A percentile compares a stretch with the other conserved stretches of the same genome.
Conservation (phyloP, 2,329 filamentous ascomycete species). For the Cytospora leucostoma region DNA sequence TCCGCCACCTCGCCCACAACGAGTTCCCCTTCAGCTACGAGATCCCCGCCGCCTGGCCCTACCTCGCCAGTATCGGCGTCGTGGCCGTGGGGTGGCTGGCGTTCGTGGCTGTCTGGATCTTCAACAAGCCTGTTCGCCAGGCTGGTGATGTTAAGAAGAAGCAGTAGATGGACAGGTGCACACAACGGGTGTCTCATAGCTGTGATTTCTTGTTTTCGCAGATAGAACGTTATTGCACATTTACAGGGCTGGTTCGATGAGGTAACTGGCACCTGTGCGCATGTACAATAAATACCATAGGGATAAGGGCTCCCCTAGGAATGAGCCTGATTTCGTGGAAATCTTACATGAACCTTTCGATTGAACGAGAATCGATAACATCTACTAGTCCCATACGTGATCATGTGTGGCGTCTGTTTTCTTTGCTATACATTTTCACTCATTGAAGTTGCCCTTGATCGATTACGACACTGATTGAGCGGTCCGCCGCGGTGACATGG, state of each 20-base stretch:
- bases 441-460: too few species aligned
- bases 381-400: not conserved
- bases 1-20: conserved; percentile 95
- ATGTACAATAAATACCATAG: conserved; percentile 23
- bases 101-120: conserved; percentile 90
- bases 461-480: too few species aligned
- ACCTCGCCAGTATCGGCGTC: conserved; percentile 84
- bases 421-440: too few species aligned
- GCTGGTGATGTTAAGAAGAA: conserved; percentile 47
- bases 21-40: conserved; percentile 91
- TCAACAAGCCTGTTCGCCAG: conserved; percentile 51
- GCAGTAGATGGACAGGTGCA: conserved; percentile 38
- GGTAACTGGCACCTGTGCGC: conserved; percentile 18
- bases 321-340: conserved; percentile 20
- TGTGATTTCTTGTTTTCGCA: conserved; percentile 5
- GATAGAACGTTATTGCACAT: not conserved
- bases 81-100: conserved; percentile 82
- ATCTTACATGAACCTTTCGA: conserved; percentile 8
- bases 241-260: conserved; percentile 12
- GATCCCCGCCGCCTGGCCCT: conserved; percentile 91
- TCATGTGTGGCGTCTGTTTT: not conserved
- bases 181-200: not conserved
- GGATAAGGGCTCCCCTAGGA: conserved; percentile 9
- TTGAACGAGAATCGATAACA: conserved; percentile 20
- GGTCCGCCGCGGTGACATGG: too few species aligned